Conservation (phyloP, 495 filamentous ascomycete species). For the Viridothelium virens region DNA sequence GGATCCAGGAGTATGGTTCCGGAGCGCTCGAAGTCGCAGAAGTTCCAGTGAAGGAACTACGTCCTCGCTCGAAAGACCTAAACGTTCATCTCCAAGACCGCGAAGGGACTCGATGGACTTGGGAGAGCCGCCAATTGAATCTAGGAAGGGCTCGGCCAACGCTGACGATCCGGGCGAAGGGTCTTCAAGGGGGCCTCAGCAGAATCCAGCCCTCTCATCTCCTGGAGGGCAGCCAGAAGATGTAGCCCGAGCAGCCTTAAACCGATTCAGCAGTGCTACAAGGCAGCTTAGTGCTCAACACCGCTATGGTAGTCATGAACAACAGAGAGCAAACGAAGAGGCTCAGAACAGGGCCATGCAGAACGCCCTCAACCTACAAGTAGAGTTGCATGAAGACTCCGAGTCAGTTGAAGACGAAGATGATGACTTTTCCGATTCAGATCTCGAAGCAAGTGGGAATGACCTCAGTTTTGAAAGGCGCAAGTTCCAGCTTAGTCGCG, state of each 20-base stretch:
- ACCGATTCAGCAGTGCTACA: neutral
- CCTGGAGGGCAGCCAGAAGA: neutral
- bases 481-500: neutral
- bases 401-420: neutral
- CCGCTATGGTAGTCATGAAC: neutral
- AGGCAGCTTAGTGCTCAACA: neutral
- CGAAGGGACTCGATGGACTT: neutral
- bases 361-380: neutral
- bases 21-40: neutral
- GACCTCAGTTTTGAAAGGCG: slow-evolving; percentile 1
- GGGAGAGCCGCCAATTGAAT: neutral
- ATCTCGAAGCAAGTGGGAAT: neutral
- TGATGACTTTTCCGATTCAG: neutral
- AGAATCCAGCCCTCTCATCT: neutral
- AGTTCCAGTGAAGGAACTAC: neutral
- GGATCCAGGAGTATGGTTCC: neutral
- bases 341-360: neutral
- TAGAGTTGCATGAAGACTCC: neutral
- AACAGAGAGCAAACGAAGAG: neutral
- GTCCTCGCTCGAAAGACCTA: neutral
- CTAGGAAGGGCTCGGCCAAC: neutral
- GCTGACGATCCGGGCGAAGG: neutral
- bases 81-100: neutral
- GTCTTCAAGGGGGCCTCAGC: neutral
- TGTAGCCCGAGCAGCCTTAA: neutral